phyloP scores from a whole-genome alignment of 2,329 filamentous ascomycete genomes.

The Orbilia quercus region DNA sequence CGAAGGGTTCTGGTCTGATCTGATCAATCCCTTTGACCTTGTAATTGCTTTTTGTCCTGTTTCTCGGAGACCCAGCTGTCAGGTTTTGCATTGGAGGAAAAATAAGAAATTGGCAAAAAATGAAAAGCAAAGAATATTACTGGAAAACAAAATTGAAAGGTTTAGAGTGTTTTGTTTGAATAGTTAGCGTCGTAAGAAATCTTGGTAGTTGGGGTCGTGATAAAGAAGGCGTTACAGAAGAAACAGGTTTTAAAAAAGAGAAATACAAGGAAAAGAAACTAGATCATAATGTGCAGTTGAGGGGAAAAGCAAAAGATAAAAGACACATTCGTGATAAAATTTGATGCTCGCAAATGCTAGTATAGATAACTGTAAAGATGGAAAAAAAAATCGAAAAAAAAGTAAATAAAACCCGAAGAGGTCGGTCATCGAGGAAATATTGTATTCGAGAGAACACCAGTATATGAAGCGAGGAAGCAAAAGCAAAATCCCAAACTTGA shows the following conservation, averaged over 20 bases:
- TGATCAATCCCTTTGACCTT: not conserved
- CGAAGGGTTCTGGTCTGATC: not conserved
- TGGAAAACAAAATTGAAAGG: conserved; percentile 9
- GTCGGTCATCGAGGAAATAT: conserved; percentile 21
- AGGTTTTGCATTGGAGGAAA: not conserved
- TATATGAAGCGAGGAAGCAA: conserved; percentile 30
- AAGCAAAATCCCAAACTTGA: conserved; percentile 34
- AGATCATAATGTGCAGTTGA: conserved; percentile 5
- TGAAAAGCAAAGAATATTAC: not conserved
- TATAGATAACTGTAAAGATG: conserved; percentile 31
- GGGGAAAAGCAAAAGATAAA: conserved; percentile 11
- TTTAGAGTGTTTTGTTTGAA: conserved; percentile 17
- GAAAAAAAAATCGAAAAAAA: conserved; percentile 21
- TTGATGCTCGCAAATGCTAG: conserved; percentile 50
- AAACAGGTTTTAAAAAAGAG: conserved; percentile 1
- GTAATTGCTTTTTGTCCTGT: conserved; percentile 21
- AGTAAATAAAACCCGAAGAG: no score
- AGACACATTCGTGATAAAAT: conserved; percentile 44
- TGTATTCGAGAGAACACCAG: conserved; percentile 52
- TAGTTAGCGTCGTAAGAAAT: conserved; percentile 21
- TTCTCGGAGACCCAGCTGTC: not conserved
- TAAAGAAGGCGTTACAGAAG: conserved; percentile 7
- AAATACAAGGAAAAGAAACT: not conserved
- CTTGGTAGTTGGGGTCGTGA: not conserved
- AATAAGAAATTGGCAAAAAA: not conserved